Conservation (phyloP, 768 basidiomycete genomes). For the Rhizopogon vinicolor region DNA sequence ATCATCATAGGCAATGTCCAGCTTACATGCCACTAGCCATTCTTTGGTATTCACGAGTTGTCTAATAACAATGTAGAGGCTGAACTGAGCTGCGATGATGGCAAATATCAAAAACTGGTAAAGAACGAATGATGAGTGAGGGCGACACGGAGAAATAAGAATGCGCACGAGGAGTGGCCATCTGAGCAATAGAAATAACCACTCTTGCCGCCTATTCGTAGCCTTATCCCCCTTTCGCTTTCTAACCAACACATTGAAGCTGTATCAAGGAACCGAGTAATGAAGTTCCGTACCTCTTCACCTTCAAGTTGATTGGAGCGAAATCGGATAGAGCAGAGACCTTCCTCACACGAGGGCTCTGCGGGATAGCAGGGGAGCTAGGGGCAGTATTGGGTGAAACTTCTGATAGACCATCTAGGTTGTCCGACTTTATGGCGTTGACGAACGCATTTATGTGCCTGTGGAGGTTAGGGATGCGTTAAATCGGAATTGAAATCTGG, state of each 20-base stretch:
- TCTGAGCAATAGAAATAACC: conserved; percentile 70
- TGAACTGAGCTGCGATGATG: conserved; percentile 82
- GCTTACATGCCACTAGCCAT: conserved; percentile 82
- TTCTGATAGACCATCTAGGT: conserved; percentile 25
- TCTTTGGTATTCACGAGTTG: conserved; percentile 95
- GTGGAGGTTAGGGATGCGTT: neutral
- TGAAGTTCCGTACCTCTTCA: conserved; percentile 52
- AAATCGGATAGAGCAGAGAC: conserved; percentile 84
- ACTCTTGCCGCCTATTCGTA: conserved; percentile 55
- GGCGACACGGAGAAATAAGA: neutral
- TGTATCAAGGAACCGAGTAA: neutral
- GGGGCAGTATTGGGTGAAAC: conserved; percentile 18
- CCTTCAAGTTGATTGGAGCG: conserved; percentile 83
- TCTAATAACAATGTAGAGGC: conserved; percentile 80
- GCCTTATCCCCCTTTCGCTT: conserved; percentile 31
- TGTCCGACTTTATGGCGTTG: conserved; percentile 64
- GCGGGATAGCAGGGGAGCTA: conserved; percentile 14
- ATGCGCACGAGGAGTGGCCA: conserved; percentile 80
- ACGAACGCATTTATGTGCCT: conserved; percentile 76
- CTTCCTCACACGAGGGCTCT: conserved; percentile 60
- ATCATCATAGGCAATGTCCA: neutral
- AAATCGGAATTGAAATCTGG: neutral
- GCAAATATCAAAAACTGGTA: conserved; percentile 75
- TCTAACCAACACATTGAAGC: conserved; percentile 16
- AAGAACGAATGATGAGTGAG: neutral